Base-by-base conservation (phyloP, 2,329 filamentous ascomycete species). In the Exophiala bonariae region DNA sequence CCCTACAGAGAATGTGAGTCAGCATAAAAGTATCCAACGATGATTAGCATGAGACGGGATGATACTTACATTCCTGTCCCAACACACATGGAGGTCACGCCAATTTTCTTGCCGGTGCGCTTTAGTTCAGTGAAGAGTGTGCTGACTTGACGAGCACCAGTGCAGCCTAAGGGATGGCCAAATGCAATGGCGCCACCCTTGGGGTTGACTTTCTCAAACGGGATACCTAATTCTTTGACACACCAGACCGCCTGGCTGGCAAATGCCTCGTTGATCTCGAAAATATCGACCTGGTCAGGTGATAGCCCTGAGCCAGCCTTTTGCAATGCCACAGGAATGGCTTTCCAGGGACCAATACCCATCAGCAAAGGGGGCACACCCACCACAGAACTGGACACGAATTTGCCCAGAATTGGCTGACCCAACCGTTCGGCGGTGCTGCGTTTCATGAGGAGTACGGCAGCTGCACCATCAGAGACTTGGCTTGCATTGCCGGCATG, bases 251-350 rank as follows among this genome's bases (percentile, higher is more conserved):
- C 96, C 79, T 97, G 92, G 55, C 83, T 88, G 23, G 93, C 93
- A 69, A 99, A 99, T 1, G 93, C 93, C 80, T 99, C 93, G 77
- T 99, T 99, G 79, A 99, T 96, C 81, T 99, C 93, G 64, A 82
- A 97, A 64, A 97, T 92, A 67, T 97, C 93, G 22, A 99, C 89
- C 59, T 97, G 92, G 47, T 95, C 86, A 70, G 85, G 89, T 66
- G 76, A 78, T 61, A 99, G 83, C 50, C 91, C 90, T 6, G 23
- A 26, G 23, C 23, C 23, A 0, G 91, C 88, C 68, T 93, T 91
- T 66, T 88, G 80, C 47, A 96, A 84, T 3, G 89, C 91, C 66
- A 91, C 87, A 56, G 93, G 93, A 63, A 99, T 97, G 47, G 93
- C 91, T 71, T 91, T 91, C 82, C 89, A 96, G 41, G 93, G 93